Evolutionary conservation across 306 rosid genomes (phyloP).

Genomic region (Rubus parviflorus): DNA sequence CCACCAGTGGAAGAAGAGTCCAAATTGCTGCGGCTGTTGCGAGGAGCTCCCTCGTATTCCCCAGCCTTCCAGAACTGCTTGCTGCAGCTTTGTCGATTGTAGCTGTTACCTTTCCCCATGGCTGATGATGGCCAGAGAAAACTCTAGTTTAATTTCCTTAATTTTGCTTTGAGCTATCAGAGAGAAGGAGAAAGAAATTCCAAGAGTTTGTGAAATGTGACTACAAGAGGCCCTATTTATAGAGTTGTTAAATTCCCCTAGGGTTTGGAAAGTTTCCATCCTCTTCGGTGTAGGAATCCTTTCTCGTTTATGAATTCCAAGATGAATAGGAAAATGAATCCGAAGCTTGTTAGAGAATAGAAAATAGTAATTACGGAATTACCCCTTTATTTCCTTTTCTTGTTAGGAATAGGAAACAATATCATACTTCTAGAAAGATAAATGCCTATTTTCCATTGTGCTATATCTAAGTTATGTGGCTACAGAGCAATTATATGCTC

Average conservation of each 20-base stretch:
- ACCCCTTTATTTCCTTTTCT: neutral
- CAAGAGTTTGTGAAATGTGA: neutral
- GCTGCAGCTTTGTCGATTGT: neutral
- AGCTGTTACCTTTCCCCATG: neutral
- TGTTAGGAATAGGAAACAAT: neutral
- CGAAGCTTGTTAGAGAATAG: neutral
- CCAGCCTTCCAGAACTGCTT: constrained; percentile 99
- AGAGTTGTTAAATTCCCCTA: neutral
- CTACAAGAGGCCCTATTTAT: neutral
- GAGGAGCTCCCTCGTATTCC: constrained; percentile 60
- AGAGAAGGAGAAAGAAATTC: neutral
- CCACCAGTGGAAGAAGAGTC: constrained; percentile 63
- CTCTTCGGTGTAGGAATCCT: neutral
- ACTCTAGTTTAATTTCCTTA: neutral
- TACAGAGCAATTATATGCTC: no score
- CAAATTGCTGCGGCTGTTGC: constrained; percentile 25
- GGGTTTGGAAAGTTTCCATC: neutral
- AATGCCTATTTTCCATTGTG: no score
- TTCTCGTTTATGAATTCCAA: neutral
- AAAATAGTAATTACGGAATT: no score
- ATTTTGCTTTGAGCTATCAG: neutral
- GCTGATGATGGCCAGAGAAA: neutral
- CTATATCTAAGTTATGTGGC: no score
- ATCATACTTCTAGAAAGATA: no score
- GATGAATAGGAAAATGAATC: neutral